A percentile compares a stretch with the other conserved stretches of the same genome.
Evolutionary conservation across 1,284 basidiomycete genomes (phyloP).

Genomic region (Mixia osmundae): DNA sequence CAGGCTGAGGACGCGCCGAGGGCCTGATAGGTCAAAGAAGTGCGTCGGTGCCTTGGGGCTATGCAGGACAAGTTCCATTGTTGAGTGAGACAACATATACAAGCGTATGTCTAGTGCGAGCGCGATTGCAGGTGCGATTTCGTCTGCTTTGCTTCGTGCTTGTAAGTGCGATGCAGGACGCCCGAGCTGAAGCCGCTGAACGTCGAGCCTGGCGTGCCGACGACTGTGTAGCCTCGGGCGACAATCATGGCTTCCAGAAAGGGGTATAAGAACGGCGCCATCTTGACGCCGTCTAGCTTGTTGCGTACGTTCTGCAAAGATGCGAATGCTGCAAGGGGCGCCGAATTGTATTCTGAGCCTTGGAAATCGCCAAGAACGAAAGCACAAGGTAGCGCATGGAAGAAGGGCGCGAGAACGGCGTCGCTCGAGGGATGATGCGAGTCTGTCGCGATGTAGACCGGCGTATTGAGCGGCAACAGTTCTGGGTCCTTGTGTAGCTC

Average conservation of each 20-base stretch:
- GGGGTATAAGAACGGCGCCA: slow-evolving; percentile 33
- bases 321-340: slow-evolving; percentile 17
- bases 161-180: too few relatives aligned
- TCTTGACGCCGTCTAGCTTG: slow-evolving; percentile 30
- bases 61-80: too few relatives aligned
- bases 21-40: too few relatives aligned
- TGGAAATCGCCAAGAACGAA: slow-evolving; percentile 10
- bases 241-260: slow-evolving; percentile 46
- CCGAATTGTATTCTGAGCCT: slow-evolving; percentile 2
- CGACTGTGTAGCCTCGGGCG: slow-evolving; percentile 31
- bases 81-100: too few relatives aligned
- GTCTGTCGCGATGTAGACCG: slow-evolving; percentile 15
- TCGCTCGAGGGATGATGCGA: slow-evolving; percentile 8
- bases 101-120: too few relatives aligned
- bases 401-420: slow-evolving; percentile 8
- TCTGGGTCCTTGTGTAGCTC: slow-evolving; percentile 5
- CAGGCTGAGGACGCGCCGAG: too few relatives aligned
- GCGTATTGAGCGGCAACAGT: slow-evolving; percentile 10
- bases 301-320: slow-evolving; percentile 28
- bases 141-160: too few relatives aligned
- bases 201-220: slow-evolving; percentile 31
- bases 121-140: too few relatives aligned
- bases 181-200: too few relatives aligned
- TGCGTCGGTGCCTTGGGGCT: too few relatives aligned
- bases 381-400: slow-evolving; percentile 10